Evolutionary conservation across 106 monocot species (phyloP), one percentile per base, ranked within the genome.

Genomic region (Apostasia shenzhenica): DNA sequence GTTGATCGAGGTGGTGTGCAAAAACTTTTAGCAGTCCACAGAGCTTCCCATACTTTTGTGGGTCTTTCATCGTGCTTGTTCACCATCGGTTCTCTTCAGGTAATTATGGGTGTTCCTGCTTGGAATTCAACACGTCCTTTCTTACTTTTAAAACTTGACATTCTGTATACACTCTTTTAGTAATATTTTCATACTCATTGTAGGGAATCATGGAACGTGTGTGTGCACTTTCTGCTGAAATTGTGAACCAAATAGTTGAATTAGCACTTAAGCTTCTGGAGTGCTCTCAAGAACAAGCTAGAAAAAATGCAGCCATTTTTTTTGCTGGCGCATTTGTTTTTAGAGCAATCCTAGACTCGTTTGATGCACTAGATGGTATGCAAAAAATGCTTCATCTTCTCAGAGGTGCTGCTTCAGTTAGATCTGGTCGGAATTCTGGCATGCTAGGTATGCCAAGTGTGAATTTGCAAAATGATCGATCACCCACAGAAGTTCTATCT

Each of bases 1-100:
- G 85, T 97, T 70, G 97, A 97, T 79, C 78, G 89, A 52, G 89
- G 89, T 75, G 97, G 97, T 10, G 90, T 97, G 14, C 92, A 92
- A 48, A 92, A 83, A 65, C 89, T 97, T 39, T 80, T 97, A 4
- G 78, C 86, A 59, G 82, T 92, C 45, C 81, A 62, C 51, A 89
- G 89, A 71, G 68, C 68, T 55, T 38, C 78, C 47, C 82, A 89
- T 48, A 89, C 97, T 5, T 92, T 77, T 41, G 82, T 87, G 56
- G 92, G 89, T 8, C 81, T 97, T 72, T 92, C 97, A 13, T 89
- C 92, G 1, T 92, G 97, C 79, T 90, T 97, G 61, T 92, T 85
- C 71, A 97, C 97, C 1, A 89, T 97, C 76, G 97, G 97, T 10
- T 90, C 92, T 53, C 89, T 92, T 76, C 97, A 97, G 92, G 95